Percentiles rank a stretch among this genome's conserved stretches.
phyloP scores from a whole-genome alignment of 2,329 filamentous ascomycete genomes.

The Neoscytalidium dimidiatum region DNA sequence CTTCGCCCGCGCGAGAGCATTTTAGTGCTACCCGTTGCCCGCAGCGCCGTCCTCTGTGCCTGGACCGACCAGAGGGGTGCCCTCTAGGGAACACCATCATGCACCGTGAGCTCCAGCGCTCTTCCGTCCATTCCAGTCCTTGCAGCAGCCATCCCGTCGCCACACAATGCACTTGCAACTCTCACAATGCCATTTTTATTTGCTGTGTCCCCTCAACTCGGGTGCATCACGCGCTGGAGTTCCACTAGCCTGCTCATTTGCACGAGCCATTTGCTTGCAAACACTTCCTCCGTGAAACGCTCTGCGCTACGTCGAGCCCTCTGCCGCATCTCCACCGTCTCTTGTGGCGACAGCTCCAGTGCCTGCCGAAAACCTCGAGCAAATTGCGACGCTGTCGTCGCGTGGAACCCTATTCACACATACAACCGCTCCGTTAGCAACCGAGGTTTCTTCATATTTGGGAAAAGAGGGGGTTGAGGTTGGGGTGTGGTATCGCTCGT shows the following conservation, averaged over 20 bases:
- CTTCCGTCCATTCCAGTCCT: slow-evolving; percentile 15
- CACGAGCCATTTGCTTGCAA: slow-evolving; percentile 74
- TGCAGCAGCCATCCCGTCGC: slow-evolving; percentile 5
- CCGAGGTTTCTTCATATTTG: not conserved
- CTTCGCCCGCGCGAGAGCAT: not conserved
- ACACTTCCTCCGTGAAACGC: slow-evolving; percentile 86
- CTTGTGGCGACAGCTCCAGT: slow-evolving; percentile 61
- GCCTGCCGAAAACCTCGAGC: slow-evolving; percentile 79
- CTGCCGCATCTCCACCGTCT: slow-evolving; percentile 73
- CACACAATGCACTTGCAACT: not conserved
- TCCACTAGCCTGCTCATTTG: slow-evolving; percentile 73
- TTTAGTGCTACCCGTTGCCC: not conserved
- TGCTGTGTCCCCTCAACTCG: slow-evolving; percentile 5
- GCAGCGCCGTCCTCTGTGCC: not conserved
- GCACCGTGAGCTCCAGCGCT: not conserved
- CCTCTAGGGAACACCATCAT: not conserved
- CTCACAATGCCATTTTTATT: slow-evolving; percentile 11
- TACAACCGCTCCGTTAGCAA: not conserved
- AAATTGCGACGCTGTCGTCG: slow-evolving; percentile 75
- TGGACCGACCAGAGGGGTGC: not conserved
- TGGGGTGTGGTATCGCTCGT: not conserved
- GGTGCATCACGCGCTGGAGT: slow-evolving; percentile 31
- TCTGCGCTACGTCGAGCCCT: slow-evolving; percentile 77
- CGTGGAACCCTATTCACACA: slow-evolving; percentile 73
- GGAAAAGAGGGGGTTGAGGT: too few relatives aligned